Evolutionary conservation across 768 basidiomycete genomes (phyloP).

Genomic region (Porpolomopsis calyptriformis): DNA sequence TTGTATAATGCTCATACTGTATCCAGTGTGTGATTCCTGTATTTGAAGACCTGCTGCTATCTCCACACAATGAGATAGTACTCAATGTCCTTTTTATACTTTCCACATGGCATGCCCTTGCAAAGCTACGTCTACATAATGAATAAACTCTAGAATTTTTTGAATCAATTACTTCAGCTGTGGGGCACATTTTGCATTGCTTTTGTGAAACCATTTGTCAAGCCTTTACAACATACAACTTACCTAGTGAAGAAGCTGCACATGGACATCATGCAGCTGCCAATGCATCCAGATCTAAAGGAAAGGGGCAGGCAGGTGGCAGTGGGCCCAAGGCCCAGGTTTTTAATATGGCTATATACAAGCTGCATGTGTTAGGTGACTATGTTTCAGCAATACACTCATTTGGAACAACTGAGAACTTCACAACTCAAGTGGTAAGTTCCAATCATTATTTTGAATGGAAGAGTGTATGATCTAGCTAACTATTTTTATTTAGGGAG

Average conservation of each 20-base stretch:
- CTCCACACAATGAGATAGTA: conserved; percentile 17
- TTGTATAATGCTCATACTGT: too few species aligned
- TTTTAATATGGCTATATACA: conserved; percentile 25
- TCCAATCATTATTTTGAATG: conserved; percentile 10
- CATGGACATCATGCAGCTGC: conserved; percentile 13
- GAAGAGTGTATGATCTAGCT: background rate
- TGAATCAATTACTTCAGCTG: too few species aligned
- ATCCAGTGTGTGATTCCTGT: conserved; percentile 27
- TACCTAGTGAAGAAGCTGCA: conserved; percentile 28
- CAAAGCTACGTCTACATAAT: conserved; percentile 31
- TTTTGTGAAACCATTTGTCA: conserved; percentile 20
- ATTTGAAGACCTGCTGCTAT: conserved; percentile 25
- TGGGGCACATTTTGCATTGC: conserved; percentile 19
- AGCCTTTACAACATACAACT: conserved; percentile 20
- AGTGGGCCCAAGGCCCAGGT: conserved; percentile 10
- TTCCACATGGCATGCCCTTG: conserved; percentile 28
- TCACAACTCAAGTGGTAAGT: conserved; percentile 30
- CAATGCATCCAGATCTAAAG: background rate
- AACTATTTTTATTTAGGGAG: conserved; percentile 22
- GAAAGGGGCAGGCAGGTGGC: background rate
- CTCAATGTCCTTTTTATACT: conserved; percentile 24
- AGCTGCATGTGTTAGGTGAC: conserved; percentile 30
- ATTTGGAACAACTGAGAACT: too few species aligned
- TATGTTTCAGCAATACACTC: too few species aligned
- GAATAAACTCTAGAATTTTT: conserved; percentile 24